A percentile compares a stretch with the other conserved stretches of the same genome.
phyloP scores from a whole-genome alignment of 2,329 filamentous ascomycete genomes.

The Pseudogymnoascus sp. region DNA sequence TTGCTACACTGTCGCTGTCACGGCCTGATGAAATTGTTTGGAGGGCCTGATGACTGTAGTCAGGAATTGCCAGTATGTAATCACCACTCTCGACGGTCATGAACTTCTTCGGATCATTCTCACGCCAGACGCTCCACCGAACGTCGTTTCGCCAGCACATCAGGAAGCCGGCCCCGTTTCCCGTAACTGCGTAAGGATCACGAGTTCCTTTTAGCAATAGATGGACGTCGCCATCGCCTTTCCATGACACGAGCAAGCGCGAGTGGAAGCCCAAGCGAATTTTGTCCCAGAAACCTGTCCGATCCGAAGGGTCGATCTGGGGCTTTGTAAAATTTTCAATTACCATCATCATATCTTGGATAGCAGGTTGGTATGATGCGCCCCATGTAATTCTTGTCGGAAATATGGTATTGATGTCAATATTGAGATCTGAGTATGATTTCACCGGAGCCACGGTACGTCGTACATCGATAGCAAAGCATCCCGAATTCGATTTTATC shows the following conservation, averaged over 20 bases:
- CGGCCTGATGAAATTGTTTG: conserved; percentile 33
- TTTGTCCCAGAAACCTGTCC: conserved; percentile 98
- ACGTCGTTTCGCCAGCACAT: conserved; percentile 99
- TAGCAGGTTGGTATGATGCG: conserved; percentile 92
- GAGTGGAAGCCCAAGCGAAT: conserved; percentile 92
- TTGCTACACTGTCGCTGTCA: conserved; percentile 49
- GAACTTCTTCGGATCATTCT: conserved; percentile 82
- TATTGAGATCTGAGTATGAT: conserved; percentile 83
- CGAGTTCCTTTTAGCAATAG: conserved; percentile 83
- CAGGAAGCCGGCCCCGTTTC: conserved; percentile 85
- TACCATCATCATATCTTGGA: conserved; percentile 99
- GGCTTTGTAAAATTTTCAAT: conserved; percentile 97
- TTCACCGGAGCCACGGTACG: conserved; percentile 93
- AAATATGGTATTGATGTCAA: conserved; percentile 88
- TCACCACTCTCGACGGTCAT: conserved; percentile 95
- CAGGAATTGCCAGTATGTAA: conserved; percentile 88
- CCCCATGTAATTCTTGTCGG: conserved; percentile 96
- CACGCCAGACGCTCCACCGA: conserved; percentile 72
- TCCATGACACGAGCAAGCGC: conserved; percentile 81
- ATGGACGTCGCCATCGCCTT: conserved; percentile 91
- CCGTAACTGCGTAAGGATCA: conserved; percentile 88
- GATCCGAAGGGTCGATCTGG: conserved; percentile 84
- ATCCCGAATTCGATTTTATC: conserved; percentile 45
- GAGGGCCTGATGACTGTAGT: conserved; percentile 81
- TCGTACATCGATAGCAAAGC: conserved; percentile 77